Conservation (phyloP, 352 stramenopile genomes). For the Phytophthora hibernalis region DNA sequence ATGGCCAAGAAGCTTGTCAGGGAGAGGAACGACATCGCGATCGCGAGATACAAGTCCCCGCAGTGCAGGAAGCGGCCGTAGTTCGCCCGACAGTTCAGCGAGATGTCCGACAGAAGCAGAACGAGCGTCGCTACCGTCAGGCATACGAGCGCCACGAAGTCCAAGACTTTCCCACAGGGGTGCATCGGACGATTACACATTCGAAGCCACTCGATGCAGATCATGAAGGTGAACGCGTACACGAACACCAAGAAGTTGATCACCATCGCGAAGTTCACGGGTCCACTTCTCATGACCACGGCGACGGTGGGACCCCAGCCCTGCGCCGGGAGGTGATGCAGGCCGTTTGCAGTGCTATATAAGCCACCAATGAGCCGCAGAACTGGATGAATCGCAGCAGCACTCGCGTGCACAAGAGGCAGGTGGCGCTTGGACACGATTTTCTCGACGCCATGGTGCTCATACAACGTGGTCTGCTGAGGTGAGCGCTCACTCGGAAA, state of each 20-base stretch:
- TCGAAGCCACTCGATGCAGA: conserved; percentile 55
- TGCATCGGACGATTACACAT: conserved; percentile 52
- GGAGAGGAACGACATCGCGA: conserved; percentile 68
- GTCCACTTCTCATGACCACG: conserved; percentile 59
- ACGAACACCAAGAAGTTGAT: conserved; percentile 74
- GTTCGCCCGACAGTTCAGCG: conserved; percentile 49
- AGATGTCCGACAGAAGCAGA: conserved; percentile 62
- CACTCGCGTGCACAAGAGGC: conserved; percentile 43
- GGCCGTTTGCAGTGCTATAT: conserved; percentile 57
- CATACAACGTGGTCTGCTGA: background rate
- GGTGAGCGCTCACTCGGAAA: conserved; percentile 6
- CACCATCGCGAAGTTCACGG: conserved; percentile 58
- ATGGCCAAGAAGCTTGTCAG: conserved; percentile 55
- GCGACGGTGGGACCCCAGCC: conserved; percentile 37
- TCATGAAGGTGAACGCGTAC: conserved; percentile 64
- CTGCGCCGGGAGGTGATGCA: conserved; percentile 42
- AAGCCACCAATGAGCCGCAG: conserved; percentile 55
- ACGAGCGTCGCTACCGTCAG: conserved; percentile 61
- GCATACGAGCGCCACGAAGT: conserved; percentile 48
- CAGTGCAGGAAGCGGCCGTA: conserved; percentile 73
- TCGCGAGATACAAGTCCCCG: conserved; percentile 46
- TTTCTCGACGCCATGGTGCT: conserved; percentile 13
- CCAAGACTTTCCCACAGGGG: conserved; percentile 56
- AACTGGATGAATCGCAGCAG: conserved; percentile 73
- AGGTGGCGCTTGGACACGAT: conserved; percentile 10